A percentile compares a stretch with the other conserved stretches of the same genome.
phyloP scores from a whole-genome alignment of 305 asterid genomes.

The Rubia tinctorum region DNA sequence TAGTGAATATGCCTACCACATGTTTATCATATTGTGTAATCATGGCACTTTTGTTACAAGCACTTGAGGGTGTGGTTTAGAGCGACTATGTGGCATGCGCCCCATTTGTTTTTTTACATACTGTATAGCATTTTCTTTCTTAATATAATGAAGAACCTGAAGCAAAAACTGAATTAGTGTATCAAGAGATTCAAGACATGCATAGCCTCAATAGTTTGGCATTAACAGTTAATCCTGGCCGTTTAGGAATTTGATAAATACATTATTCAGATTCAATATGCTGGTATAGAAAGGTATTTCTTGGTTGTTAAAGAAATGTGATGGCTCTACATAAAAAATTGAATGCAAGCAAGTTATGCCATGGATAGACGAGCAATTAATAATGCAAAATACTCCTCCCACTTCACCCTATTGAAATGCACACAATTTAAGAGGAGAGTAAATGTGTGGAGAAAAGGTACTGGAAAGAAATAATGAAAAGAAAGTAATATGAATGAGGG shows the following conservation, averaged over 20 bases:
- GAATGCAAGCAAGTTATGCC: neutral
- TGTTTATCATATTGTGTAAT: too few species aligned
- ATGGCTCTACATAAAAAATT: neutral
- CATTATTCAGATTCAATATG: neutral
- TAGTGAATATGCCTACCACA: neutral
- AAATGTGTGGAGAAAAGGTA: too few species aligned
- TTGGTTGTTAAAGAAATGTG: neutral
- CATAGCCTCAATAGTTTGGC: neutral
- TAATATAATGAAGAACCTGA: neutral
- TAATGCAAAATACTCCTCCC: too few species aligned
- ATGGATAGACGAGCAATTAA: too few species aligned
- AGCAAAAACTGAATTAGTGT: neutral
- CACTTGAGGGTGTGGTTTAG: neutral
- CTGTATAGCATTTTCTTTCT: neutral
- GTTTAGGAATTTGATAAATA: neutral
- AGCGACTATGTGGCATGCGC: neutral
- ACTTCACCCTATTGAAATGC: too few species aligned
- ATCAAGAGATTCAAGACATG: neutral
- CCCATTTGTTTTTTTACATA: neutral
- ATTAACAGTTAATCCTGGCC: neutral
- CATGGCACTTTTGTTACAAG: neutral
- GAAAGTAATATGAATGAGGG: too few species aligned
- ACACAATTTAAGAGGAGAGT: too few species aligned
- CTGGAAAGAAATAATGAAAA: too few species aligned
- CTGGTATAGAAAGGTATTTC: neutral